Base-by-base conservation (phyloP, 306 rosid genomes). In the Hippophae gyantsensis region DNA sequence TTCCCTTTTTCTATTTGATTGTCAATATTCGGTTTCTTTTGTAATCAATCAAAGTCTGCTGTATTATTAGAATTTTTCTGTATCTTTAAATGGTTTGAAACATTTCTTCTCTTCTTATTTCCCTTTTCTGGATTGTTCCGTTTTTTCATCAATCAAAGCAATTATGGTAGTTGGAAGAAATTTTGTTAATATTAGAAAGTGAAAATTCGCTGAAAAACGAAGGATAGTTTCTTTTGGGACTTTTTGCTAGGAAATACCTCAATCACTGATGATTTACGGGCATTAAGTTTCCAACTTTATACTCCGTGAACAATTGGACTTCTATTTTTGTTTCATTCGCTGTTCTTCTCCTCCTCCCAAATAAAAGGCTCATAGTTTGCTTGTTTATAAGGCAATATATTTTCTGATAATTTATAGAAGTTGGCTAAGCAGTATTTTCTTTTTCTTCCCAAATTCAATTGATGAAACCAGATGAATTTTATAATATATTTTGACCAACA, bases 111-210 rank as follows among this genome's bases (percentile, higher is more conserved):
- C 7, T 9, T 14, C 44, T 26, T 5, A 4, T 10, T 59, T 55
- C 25, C 5, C 60, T 44, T 13, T 53, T 52, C 58, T 76, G 70
- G 9, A 57, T 66, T 13, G 57, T 71, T 67, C 45, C 32, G n/a
- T 64, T 71, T 54, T 40, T 13, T 54, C 6, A 51, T 47, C 13
- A 51, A 47, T 56, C 25, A 43, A 41, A 10, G 32, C 27, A 69
- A 27, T 32, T 58, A 58, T 54, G 53, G 74, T 68, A 18, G 60
- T 59, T 64, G 52, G 74, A 27, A 42, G 64, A 13, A 43, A 42
- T 57, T 6, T 75, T 66, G 53, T 48, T 49, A 26, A 26, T 49
- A 52, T 51, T 54, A 56, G 43, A 51, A 64, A n/a, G 65, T 59
- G 54, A 46, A 25, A 60, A 52, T 52, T 53, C 13, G 62, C 48